Evolutionary conservation across 2,329 filamentous ascomycete species (phyloP), one percentile per base, ranked within the genome.

Genomic region (Exophiala oligosperma): DNA sequence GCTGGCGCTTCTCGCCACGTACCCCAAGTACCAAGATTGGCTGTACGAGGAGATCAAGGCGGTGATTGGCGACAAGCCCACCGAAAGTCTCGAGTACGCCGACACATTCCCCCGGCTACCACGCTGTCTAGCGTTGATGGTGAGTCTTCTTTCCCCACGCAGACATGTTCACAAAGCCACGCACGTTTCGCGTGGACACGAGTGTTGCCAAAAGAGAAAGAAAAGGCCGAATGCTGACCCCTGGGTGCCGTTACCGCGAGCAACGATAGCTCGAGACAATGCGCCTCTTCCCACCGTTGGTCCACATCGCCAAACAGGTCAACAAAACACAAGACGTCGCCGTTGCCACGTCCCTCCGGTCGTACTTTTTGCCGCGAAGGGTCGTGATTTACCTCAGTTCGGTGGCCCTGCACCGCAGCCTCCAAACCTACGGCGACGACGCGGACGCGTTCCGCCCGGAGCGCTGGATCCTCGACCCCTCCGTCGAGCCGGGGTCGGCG

Each of bases 21-120:
- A 80, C 57, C 78, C 79, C 0, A 66, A 79, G 52, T 77, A 77
- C 70, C 81, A 84, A 66, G 73, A 75, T 2, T 84, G 81, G 80
- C 64, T 84, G 2, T 68, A 69, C 7, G 79, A 79, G 54, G 82
- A 84, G 63, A 70, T 83, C 37, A 69, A 75, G 47, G 47, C 64
- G 1, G 67, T 81, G 5, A 29, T 76, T 3, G 61, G 63, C 2
- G 50, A 66, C 4, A 54, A 60, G 4, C 64, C 68, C 2, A 49
- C 59, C 2, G 69, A 68, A 2, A 59, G 65, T 1, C 65, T 72
- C 50, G 71, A 76, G 2, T 84, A 84, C 62, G 68, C 72, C 1
- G 67, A 71, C 1, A 63, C 72, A 0, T 83, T 76, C 62, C 77
- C 79, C 1, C 72, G 68, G 52, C 70, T 79, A 32, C 71, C 71